These are phyloP conservation scores for Exidia glandulosa DNA, from an alignment of 768 basidiomycete species.

Conservation along the genomic window DNA sequence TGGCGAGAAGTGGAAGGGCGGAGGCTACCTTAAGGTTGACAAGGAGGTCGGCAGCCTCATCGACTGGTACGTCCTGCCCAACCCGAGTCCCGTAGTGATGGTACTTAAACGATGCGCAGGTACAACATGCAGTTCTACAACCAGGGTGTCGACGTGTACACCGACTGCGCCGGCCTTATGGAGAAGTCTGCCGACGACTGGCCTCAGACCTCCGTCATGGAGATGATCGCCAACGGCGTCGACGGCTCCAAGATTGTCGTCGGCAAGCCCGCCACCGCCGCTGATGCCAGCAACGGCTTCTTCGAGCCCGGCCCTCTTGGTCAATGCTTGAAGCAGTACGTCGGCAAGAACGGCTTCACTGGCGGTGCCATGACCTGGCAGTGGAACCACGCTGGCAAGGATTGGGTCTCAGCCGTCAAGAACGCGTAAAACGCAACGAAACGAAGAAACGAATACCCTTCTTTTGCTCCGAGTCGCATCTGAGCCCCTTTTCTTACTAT, in stretches of 20 bases:
- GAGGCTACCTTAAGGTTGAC: conserved; percentile 31
- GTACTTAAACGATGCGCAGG: conserved; percentile 7
- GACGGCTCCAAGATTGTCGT: conserved; percentile 57
- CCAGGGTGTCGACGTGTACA: conserved; percentile 1
- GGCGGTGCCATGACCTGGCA: conserved; percentile 24
- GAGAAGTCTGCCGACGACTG: conserved; percentile 15
- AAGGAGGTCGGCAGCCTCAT: conserved; percentile 29
- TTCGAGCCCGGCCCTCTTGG: conserved; percentile 47
- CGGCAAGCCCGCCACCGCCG: conserved; percentile 52
- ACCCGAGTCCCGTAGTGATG: conserved; percentile 22
- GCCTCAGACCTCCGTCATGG: conserved; percentile 30
- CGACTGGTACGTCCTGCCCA: conserved; percentile 40
- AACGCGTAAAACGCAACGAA: not conserved
- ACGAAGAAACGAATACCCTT: not conserved
- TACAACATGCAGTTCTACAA: conserved; percentile 9
- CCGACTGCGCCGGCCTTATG: conserved; percentile 12
- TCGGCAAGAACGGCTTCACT: conserved; percentile 54
- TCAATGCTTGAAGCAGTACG: conserved; percentile 38
- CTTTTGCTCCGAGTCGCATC: not conserved
- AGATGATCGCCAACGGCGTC: conserved; percentile 49
- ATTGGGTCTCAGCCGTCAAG: not conserved
- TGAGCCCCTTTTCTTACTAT: not conserved
- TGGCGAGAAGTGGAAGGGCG: conserved; percentile 21
- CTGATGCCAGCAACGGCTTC: conserved; percentile 50
- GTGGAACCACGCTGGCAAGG: not conserved